phyloP scores from a whole-genome alignment of 306 rosid species.

The Albizia julibrissin region DNA sequence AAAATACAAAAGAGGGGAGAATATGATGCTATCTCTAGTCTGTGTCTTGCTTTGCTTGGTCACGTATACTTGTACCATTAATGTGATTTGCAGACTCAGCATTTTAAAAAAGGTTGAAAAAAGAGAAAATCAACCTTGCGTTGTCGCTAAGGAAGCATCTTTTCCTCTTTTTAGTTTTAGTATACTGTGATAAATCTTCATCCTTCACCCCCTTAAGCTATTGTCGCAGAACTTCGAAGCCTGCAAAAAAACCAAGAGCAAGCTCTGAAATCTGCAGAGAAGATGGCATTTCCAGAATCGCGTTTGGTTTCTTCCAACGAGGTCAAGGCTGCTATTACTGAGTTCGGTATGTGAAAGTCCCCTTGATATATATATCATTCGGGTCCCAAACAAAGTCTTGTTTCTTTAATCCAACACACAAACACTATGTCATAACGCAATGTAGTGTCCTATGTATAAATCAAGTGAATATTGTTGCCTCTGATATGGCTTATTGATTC shows the following conservation, averaged over 20 bases:
- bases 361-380: background rate
- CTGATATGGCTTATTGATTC: background rate
- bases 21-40: background rate
- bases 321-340: slow-evolving; percentile 30
- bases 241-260: background rate
- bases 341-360: slow-evolving; percentile 40
- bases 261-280: background rate
- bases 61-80: too few relatives aligned
- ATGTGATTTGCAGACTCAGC: slow-evolving; percentile 17
- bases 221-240: slow-evolving; percentile 10
- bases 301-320: slow-evolving; percentile 18
- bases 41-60: background rate
- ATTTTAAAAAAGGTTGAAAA: background rate
- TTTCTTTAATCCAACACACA: background rate
- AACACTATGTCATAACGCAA: background rate
- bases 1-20: background rate
- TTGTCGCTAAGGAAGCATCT: slow-evolving; percentile 40
- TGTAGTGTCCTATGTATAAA: background rate
- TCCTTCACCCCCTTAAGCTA: background rate
- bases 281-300: slow-evolving; percentile 12
- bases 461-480: background rate
- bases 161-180: slow-evolving; percentile 22
- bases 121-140: slow-evolving; percentile 31
- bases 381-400: background rate
- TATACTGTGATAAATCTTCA: background rate